Evolutionary conservation across 352 stramenopile species (phyloP).

Genomic region (Globisporangium solare): DNA sequence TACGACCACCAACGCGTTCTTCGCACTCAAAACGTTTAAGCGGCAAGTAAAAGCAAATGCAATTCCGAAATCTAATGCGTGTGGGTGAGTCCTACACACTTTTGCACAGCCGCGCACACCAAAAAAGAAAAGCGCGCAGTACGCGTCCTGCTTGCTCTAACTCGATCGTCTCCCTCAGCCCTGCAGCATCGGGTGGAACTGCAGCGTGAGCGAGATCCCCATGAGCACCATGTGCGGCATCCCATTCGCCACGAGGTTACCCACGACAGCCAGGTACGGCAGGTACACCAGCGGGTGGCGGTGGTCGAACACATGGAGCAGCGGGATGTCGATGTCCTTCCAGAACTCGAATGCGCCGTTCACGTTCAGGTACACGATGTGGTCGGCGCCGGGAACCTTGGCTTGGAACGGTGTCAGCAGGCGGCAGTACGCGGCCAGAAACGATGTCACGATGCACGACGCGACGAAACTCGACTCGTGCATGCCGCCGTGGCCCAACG

Average conservation of each 20-base stretch:
- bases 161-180: background rate
- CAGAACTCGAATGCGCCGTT: conserved; percentile 84
- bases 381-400: conserved; percentile 48
- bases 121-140: too few species aligned
- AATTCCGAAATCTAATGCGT: too few species aligned
- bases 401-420: conserved; percentile 63
- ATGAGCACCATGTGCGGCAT: conserved; percentile 66
- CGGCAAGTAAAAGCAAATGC: too few species aligned
- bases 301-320: conserved; percentile 77
- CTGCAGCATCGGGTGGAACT: conserved; percentile 44
- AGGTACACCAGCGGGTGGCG: conserved; percentile 61
- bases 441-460: conserved; percentile 53
- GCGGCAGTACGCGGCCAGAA: conserved; percentile 55
- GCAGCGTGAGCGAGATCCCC: conserved; percentile 48
- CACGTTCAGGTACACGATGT: conserved; percentile 78
- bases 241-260: conserved; percentile 69
- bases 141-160: background rate
- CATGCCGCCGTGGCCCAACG: conserved; percentile 63
- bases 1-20: too few species aligned
- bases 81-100: too few species aligned
- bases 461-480: conserved; percentile 59
- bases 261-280: conserved; percentile 55
- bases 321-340: conserved; percentile 67
- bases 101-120: background rate
- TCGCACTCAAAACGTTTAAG: too few species aligned